phyloP scores from a whole-genome alignment of 805 yeast genomes.

The Schwanniomyces sp. region DNA sequence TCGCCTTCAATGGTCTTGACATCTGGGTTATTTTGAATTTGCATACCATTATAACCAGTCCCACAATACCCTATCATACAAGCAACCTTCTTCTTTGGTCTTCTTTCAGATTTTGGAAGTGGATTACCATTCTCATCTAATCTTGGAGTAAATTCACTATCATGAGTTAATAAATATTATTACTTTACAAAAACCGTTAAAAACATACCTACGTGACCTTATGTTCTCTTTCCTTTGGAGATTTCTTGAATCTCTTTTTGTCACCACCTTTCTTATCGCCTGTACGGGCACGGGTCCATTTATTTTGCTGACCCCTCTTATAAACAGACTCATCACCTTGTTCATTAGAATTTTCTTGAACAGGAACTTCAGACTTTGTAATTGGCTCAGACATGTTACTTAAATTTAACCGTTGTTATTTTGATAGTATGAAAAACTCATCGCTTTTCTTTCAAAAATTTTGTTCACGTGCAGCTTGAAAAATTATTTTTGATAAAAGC shows the following conservation, averaged over 20 bases:
- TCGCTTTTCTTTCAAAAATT: slow-evolving; percentile 4
- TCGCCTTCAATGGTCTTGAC: slow-evolving; percentile 89
- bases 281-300: slow-evolving; percentile 22
- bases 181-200: not conserved
- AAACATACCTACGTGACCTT: slow-evolving; percentile 61
- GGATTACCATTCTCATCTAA: slow-evolving; percentile 67
- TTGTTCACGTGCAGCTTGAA: slow-evolving; percentile 3
- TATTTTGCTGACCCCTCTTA: slow-evolving; percentile 42
- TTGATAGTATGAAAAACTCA: slow-evolving; percentile 1
- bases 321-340: slow-evolving; percentile 38
- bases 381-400: slow-evolving; percentile 7
- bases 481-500: slow-evolving; percentile 1
- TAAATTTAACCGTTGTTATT: not conserved
- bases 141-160: slow-evolving; percentile 38
- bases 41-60: slow-evolving; percentile 96
- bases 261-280: slow-evolving; percentile 18
- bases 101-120: slow-evolving; percentile 55
- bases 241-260: slow-evolving; percentile 17
- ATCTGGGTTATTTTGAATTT: slow-evolving; percentile 74
- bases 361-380: slow-evolving; percentile 1
- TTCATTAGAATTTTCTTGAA: slow-evolving; percentile 15
- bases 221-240: slow-evolving; percentile 24
- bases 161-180: slow-evolving; percentile 1
- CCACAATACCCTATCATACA: slow-evolving; percentile 93
- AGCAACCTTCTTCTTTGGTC: slow-evolving; percentile 89